Conservation (phyloP, 2,329 filamentous ascomycete genomes). For the Diaporthe sp. region DNA sequence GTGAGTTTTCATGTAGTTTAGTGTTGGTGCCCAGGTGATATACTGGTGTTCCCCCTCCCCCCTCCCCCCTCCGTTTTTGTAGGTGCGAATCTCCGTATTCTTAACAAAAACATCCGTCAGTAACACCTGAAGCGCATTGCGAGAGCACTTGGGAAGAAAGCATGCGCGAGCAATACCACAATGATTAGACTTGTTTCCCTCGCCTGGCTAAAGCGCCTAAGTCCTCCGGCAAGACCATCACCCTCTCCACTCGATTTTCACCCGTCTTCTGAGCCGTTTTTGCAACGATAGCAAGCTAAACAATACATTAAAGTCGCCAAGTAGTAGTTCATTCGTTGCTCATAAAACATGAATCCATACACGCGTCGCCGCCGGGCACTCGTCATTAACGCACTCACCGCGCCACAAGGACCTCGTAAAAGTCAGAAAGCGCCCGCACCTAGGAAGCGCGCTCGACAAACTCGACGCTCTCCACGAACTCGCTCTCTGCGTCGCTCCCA, state of each 20-base stretch:
- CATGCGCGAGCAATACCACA: neutral
- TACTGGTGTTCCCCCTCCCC: too few relatives aligned
- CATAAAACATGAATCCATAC: constrained; percentile 17
- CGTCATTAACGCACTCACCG: neutral
- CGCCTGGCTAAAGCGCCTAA: too few relatives aligned
- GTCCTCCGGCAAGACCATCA: neutral
- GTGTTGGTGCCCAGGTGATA: too few relatives aligned
- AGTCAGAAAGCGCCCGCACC: neutral
- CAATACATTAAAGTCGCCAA: constrained; percentile 2
- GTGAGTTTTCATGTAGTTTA: too few relatives aligned
- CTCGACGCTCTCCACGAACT: constrained; percentile 17
- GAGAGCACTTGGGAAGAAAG: neutral
- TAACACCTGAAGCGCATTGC: neutral
- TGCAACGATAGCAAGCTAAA: neutral
- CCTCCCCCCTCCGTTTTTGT: too few relatives aligned
- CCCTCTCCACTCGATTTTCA: neutral
- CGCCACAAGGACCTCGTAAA: neutral
- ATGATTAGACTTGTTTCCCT: neutral
- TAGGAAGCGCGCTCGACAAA: constrained; percentile 14
- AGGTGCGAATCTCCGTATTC: too few relatives aligned
- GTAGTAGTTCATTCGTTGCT: constrained; percentile 5
- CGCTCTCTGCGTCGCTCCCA: constrained; percentile 47
- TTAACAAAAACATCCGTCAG: neutral
- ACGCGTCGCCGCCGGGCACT: neutral
- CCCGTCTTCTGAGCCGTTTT: neutral